Percentiles rank a stretch among this genome's conserved stretches.
phyloP scores from a whole-genome alignment of 2,329 filamentous ascomycete species.

The Talaromyces funiculosus region DNA sequence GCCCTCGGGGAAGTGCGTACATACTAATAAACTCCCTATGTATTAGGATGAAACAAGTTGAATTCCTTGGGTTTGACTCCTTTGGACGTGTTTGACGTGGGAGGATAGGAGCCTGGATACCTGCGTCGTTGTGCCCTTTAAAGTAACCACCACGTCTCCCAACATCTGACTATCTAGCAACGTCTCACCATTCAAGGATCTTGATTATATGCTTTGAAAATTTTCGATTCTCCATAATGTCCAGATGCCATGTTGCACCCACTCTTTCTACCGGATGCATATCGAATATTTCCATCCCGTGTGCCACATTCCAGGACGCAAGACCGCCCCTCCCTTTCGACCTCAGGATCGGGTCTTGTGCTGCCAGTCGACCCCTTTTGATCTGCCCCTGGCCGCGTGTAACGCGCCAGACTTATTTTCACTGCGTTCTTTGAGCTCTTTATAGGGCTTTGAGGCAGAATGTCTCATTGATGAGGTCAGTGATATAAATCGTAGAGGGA shows the following conservation, averaged over 20 bases:
- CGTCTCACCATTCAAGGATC: too few species aligned
- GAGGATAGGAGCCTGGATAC: background rate
- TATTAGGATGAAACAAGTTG: background rate
- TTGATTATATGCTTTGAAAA: background rate
- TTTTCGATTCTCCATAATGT: background rate
- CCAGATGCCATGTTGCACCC: background rate
- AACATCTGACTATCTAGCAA: too few species aligned
- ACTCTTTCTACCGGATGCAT: background rate
- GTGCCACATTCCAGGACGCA: conserved; percentile 3
- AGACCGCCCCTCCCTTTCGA: background rate
- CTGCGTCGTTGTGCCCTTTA: background rate
- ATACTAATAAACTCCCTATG: background rate
- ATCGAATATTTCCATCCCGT: background rate
- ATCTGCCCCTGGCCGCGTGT: conserved; percentile 6
- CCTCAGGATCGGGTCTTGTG: background rate
- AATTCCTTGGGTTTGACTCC: background rate
- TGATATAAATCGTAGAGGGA: too few species aligned
- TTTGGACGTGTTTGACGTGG: background rate
- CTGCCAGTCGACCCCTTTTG: background rate
- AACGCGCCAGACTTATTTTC: background rate
- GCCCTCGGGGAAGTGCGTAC: background rate
- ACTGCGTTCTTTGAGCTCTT: background rate
- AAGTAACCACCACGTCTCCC: too few species aligned
- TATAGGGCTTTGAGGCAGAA: too few species aligned
- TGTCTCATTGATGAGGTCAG: too few species aligned